Conservation (phyloP, 2,329 filamentous ascomycete genomes). For the Dryadomyces sulphureus region DNA sequence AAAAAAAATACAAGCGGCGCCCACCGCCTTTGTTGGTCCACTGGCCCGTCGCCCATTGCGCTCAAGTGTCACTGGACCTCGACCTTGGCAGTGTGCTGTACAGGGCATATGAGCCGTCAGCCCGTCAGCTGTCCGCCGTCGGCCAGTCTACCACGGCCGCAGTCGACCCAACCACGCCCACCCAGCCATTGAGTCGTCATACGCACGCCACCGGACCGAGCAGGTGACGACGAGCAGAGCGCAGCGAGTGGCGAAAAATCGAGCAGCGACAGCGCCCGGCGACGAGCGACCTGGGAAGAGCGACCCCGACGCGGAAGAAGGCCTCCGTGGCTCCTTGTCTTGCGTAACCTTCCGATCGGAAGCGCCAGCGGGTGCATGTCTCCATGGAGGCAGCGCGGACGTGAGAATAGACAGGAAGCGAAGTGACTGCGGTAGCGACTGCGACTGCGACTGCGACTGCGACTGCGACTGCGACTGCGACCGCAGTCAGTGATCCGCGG, state of each 20-base stretch:
- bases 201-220: neutral
- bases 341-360: neutral
- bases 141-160: neutral
- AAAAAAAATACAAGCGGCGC: neutral
- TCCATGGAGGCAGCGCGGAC: neutral
- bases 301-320: neutral
- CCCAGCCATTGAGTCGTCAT: neutral
- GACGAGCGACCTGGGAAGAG: neutral
- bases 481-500: neutral
- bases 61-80: too few species aligned
- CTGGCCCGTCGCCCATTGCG: too few species aligned
- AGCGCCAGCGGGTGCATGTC: neutral
- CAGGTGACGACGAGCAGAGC: neutral
- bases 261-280: neutral
- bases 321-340: neutral
- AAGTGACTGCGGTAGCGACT: neutral
- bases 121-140: neutral
- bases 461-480: neutral
- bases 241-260: neutral
- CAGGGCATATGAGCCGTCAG: too few species aligned
- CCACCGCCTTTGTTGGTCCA: too few species aligned
- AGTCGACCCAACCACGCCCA: too few species aligned
- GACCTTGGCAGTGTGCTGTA: too few species aligned
- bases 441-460: neutral
- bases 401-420: neutral